Conservation (phyloP, 1,139 yeast species). For the Casaregolazyma suthepensis region DNA sequence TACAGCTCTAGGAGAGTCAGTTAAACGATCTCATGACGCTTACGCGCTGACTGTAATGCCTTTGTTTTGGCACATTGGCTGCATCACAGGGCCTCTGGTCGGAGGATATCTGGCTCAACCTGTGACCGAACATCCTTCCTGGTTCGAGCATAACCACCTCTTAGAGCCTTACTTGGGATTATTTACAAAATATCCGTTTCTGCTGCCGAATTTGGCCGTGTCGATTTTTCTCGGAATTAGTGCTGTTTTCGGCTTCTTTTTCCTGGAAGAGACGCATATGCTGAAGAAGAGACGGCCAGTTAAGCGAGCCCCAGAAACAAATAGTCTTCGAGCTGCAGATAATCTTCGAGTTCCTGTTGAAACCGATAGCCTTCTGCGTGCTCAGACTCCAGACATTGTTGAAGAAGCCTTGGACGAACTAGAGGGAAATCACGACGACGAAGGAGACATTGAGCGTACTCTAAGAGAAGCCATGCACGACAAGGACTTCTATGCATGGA, state of each 20-base stretch:
- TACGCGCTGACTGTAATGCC: slow-evolving; percentile 57
- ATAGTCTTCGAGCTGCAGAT: too few relatives aligned
- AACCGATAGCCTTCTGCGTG: neutral
- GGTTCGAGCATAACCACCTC: slow-evolving; percentile 20
- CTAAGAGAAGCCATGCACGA: slow-evolving; percentile 2
- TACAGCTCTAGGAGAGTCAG: slow-evolving; percentile 57
- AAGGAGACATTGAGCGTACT: slow-evolving; percentile 1
- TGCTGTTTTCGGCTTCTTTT: slow-evolving; percentile 40
- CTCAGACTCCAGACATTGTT: neutral
- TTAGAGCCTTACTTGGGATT: slow-evolving; percentile 22
- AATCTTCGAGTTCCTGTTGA: too few relatives aligned
- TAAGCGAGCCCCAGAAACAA: too few relatives aligned
- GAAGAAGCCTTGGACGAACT: slow-evolving; percentile 10
- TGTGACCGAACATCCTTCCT: slow-evolving; percentile 27
- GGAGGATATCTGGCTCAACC: slow-evolving; percentile 43
- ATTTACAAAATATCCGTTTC: slow-evolving; percentile 47
- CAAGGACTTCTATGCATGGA: slow-evolving; percentile 34
- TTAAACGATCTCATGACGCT: slow-evolving; percentile 52
- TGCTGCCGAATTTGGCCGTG: slow-evolving; percentile 54
- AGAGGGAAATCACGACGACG: slow-evolving; percentile 4
- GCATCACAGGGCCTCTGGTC: slow-evolving; percentile 52
- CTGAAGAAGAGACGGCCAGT: slow-evolving; percentile 33
- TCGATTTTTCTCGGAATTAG: slow-evolving; percentile 31
- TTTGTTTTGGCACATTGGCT: slow-evolving; percentile 52
- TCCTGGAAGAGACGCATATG: slow-evolving; percentile 55